These are phyloP conservation scores for Pythium utonaiense DNA, from an alignment of 352 stramenopile genomes.

Conservation along the genomic window DNA sequence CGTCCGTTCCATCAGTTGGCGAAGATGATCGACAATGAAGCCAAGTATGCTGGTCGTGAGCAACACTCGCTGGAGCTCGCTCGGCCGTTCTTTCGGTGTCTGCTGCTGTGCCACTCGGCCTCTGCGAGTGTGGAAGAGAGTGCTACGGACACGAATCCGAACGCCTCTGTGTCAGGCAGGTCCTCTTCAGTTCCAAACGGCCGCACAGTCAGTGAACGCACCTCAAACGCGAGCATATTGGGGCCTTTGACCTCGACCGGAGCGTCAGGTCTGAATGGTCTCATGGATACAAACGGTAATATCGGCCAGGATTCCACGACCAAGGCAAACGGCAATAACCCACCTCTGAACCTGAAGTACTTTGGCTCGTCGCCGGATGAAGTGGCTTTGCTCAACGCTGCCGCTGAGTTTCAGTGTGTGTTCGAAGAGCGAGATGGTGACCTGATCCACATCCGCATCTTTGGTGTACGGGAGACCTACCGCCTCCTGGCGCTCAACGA, in stretches of 20 bases:
- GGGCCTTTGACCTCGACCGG: constrained; percentile 16
- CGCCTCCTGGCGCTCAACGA: constrained; percentile 80
- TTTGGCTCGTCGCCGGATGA: constrained; percentile 83
- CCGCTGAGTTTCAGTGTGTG: constrained; percentile 75
- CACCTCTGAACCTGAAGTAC: constrained; percentile 30
- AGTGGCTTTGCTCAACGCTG: constrained; percentile 73
- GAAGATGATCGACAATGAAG: constrained; percentile 65
- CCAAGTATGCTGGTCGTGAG: constrained; percentile 46
- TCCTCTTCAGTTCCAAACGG: constrained; percentile 6
- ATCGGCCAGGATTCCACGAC: background rate
- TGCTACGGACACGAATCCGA: background rate
- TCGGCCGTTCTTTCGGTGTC: constrained; percentile 73
- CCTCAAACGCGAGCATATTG: constrained; percentile 24
- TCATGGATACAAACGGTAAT: background rate
- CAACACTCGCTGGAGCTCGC: constrained; percentile 53
- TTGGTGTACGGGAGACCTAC: constrained; percentile 70
- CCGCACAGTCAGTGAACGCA: constrained; percentile 23
- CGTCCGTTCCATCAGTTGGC: constrained; percentile 57
- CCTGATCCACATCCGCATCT: constrained; percentile 73
- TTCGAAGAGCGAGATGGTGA: constrained; percentile 76
- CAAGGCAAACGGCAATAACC: constrained; percentile 11
- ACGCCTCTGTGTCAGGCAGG: background rate
- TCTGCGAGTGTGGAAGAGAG: constrained; percentile 55
- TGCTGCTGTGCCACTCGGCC: constrained; percentile 79
- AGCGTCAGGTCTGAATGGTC: constrained; percentile 1